Base-by-base conservation (phyloP, 2,329 filamentous ascomycete genomes). In the Aspergillus melleus region DNA sequence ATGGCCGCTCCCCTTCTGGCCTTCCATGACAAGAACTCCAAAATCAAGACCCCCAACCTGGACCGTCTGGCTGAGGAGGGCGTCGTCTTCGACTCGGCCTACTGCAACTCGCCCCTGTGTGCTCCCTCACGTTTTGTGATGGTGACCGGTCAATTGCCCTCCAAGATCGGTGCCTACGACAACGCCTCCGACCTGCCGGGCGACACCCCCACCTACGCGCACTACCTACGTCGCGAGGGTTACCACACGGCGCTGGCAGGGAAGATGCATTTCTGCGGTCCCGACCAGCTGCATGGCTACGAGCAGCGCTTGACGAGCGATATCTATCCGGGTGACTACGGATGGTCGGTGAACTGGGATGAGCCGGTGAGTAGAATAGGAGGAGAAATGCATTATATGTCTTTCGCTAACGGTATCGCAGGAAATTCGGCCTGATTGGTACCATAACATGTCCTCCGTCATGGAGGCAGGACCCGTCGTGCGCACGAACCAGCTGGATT, bases 341-440 rank as follows among this genome's bases (percentile, higher is more conserved):
- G 93, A 64, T 97, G 93, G 93, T 89, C 89, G 12, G 93, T 96
- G 64, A 93, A 96, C 79, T 97, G 93, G 93, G 93, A 97, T 73
- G 88, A 93, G 75, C 92, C 93, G 11, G 88, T 77, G 71, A 66
- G 74, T 70, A 49, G 56, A 49, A 57, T 59, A 58, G 10, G 14
- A 19, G 11, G 16, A 29, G 22, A 47, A 14, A 14, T 36, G 12
- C n/a, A n/a, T 29, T 12, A n/a, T 20, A 36, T 24, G 22, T 2
- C 10, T 58, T 22, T 51, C 30, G 4, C 32, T 36, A 36, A 36
- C 32, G 11, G 11, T 36, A 12, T 10, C 51, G 49, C 62, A 77
- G 75, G 74, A 79, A 26, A 74, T 80, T 49, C 86, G 93, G 50
- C 86, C 94, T 47, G 93, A 97, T 77, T 97, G 92, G 91, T 97